Base-by-base conservation (phyloP, 2,329 filamentous ascomycete species). In the Capronia americana region DNA sequence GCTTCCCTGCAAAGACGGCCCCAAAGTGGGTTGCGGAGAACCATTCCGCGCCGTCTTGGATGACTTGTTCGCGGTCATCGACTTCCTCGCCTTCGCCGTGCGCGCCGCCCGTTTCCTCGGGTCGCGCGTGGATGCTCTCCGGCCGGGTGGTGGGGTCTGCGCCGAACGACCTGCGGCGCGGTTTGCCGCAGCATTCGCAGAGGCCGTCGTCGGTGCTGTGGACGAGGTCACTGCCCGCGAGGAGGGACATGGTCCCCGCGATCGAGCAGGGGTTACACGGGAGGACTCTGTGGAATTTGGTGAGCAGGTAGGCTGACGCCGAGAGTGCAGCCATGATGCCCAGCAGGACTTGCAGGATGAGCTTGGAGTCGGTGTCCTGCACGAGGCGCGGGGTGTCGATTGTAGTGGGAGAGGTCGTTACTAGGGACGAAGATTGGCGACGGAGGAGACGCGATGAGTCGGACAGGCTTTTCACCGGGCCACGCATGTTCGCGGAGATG, bases 181-280 rank as follows among this genome's bases (percentile, higher is more conserved):
- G 64, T 60, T 72, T 73, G 28, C 71, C 71, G 61, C 71, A 73
- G 61, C 71, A 71, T 57, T 73, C 70, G 55, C 70, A 73, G 8
- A 71, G 51, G 17, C 69, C 71, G 12, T 66, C 64, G 53, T 71
- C 69, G 20, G 32, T 46, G 58, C 58, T 67, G 63, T 73, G 60
- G 44, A 64, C 68, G 14, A 73, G 66, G 26, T 73, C 71, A 48
- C 70, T 72, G 57, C 72, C 72, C 14, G 72, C 72, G 10, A 73
- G 64, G 30, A 73, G 69, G 24, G 70, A 66, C 71, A 72, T 72
- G 2, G 64, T 69, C 2, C 68, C 71, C 14, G 72, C 72, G 6
- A 72, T 60, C 14, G 69, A 70, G 54, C 66, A 69, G 8, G 72
- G 72, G 50, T 71, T 72, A 54, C 67, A 69, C 10, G 70, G 70